A percentile compares a stretch with the other conserved stretches of the same genome.
Evolutionary conservation across 768 basidiomycete species (phyloP).

Genomic region (Leucocoprinus leucothites): DNA sequence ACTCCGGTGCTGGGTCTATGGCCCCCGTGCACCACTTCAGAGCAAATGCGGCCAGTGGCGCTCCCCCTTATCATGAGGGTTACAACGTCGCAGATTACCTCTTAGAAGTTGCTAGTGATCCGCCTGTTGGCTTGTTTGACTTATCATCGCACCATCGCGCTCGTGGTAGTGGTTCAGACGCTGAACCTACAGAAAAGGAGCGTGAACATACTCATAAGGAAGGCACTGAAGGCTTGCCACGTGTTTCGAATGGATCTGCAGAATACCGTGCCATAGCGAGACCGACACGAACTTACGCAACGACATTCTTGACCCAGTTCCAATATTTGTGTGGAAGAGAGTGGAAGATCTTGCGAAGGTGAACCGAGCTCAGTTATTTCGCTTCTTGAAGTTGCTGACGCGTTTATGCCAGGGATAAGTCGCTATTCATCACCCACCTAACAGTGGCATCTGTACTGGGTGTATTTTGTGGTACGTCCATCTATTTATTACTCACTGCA

Average conservation of each 20-base stretch:
- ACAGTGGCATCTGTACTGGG: constrained; percentile 69
- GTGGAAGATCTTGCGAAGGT: constrained; percentile 66
- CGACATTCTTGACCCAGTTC: constrained; percentile 88
- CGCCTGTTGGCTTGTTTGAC: constrained; percentile 46
- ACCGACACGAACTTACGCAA: constrained; percentile 42
- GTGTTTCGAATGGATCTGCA: constrained; percentile 13
- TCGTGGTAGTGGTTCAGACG: not conserved
- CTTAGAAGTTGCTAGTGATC: constrained; percentile 79
- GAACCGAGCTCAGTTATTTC: constrained; percentile 36
- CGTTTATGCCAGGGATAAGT: constrained; percentile 58
- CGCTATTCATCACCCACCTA: constrained; percentile 79
- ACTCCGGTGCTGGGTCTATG: constrained; percentile 73
- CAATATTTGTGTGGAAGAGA: constrained; percentile 80
- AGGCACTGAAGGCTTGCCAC: not conserved
- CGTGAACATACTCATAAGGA: not conserved
- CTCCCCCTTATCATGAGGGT: constrained; percentile 62
- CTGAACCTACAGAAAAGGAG: not conserved
- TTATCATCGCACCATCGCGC: not conserved
- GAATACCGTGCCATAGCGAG: constrained; percentile 8
- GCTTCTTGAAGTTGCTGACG: not conserved
- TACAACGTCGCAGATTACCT: constrained; percentile 95
- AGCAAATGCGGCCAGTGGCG: constrained; percentile 31
- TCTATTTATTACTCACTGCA: not conserved
- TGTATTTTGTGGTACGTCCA: constrained; percentile 71
- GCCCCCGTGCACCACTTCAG: constrained; percentile 69